A percentile compares a stretch with the other conserved stretches of the same genome.
Conservation (phyloP, 2,329 filamentous ascomycete species). For the Cercospora brassicicola region DNA sequence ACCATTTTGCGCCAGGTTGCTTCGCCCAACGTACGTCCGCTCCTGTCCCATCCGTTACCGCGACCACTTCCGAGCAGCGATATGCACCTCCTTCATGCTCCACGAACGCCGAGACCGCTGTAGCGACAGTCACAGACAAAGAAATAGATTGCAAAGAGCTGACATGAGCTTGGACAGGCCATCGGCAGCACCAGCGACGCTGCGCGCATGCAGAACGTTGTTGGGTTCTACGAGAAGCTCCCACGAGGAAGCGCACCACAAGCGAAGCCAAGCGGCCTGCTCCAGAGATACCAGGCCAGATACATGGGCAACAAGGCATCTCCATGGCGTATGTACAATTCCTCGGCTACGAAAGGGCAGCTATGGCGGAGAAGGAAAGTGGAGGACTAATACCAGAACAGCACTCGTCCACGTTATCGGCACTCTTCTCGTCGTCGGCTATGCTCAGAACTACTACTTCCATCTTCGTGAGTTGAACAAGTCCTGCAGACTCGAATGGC, state of each 20-base stretch:
- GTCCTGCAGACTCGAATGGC: not conserved
- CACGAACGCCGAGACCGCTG: not conserved
- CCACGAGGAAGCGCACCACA: conserved; percentile 88
- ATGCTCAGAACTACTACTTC: conserved; percentile 99
- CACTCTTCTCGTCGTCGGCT: conserved; percentile 76
- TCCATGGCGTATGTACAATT: conserved; percentile 71
- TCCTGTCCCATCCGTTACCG: conserved; percentile 1
- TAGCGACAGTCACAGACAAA: not conserved
- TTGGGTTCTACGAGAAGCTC: conserved; percentile 98
- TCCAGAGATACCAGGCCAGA: conserved; percentile 78
- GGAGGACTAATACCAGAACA: conserved; percentile 44
- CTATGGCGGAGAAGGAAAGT: not conserved
- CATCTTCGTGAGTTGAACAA: conserved; percentile 77
- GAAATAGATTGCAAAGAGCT: conserved; percentile 18
- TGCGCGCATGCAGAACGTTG: conserved; percentile 94
- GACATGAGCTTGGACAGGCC: conserved; percentile 60
- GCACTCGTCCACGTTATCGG: conserved; percentile 85
- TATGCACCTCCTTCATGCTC: not conserved
- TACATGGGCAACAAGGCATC: conserved; percentile 96
- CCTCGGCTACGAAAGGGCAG: not conserved
- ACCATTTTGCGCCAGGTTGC: conserved; percentile 61
- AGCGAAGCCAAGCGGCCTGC: conserved; percentile 74
- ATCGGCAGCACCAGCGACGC: conserved; percentile 95
- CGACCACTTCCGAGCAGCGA: conserved; percentile 7
- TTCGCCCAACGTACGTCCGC: conserved; percentile 72